Evolutionary conservation across 495 filamentous ascomycete species (phyloP).

Genomic region (Sabuloglossum arenarium): DNA sequence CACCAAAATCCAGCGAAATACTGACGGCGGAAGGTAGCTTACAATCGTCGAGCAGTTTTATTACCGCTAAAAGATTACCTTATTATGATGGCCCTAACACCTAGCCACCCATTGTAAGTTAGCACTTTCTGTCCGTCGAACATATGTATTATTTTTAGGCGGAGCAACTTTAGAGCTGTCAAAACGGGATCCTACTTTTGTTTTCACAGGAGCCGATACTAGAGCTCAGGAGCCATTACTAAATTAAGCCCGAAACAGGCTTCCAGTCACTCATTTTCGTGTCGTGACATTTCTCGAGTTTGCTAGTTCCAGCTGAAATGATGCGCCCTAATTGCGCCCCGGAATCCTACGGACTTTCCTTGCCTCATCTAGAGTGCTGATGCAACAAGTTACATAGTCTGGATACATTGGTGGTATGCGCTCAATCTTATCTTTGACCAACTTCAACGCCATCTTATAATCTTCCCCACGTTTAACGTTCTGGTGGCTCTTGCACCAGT

Average conservation of each 20-base stretch:
- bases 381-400: conserved; percentile 1
- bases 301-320: background rate
- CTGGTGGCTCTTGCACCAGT: conserved; percentile 3
- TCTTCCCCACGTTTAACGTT: background rate
- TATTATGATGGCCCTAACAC: too few species aligned
- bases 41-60: too few species aligned
- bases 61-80: too few species aligned
- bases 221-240: too few species aligned
- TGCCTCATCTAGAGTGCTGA: conserved; percentile 9
- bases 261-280: background rate
- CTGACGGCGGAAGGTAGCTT: too few species aligned
- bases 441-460: background rate
- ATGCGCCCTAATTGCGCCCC: background rate
- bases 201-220: too few species aligned
- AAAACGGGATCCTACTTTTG: too few species aligned
- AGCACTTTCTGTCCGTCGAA: too few species aligned
- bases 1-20: background rate
- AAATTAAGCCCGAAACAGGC: too few species aligned
- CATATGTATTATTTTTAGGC: too few species aligned
- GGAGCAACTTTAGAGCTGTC: too few species aligned
- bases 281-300: background rate
- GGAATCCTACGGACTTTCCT: conserved; percentile 1
- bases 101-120: too few species aligned
- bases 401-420: background rate
- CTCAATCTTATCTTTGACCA: background rate